A percentile compares a stretch with the other conserved stretches of the same genome.
Conservation (phyloP, 805 yeast species). For the Lachancea thermotolerans region DNA sequence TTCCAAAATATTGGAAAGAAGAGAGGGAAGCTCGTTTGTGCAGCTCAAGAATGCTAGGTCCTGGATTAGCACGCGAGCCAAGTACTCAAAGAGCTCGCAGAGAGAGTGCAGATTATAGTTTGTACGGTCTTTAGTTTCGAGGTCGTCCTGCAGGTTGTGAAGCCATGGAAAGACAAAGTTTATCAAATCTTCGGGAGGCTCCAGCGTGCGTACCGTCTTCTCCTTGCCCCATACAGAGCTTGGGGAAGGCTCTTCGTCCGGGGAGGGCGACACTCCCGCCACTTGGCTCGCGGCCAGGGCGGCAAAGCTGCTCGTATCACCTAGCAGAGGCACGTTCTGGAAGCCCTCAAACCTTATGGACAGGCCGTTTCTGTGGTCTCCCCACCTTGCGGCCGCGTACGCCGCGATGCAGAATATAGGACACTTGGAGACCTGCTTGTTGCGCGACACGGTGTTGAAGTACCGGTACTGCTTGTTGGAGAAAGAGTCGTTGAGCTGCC, state of each 20-base stretch:
- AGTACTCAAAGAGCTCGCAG: slow-evolving; percentile 29
- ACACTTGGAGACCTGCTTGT: slow-evolving; percentile 27
- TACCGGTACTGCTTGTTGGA: slow-evolving; percentile 26
- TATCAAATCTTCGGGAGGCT: slow-evolving; percentile 21
- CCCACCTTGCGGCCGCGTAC: slow-evolving; percentile 18
- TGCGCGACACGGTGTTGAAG: slow-evolving; percentile 30
- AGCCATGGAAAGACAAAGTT: slow-evolving; percentile 30
- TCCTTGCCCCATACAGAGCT: slow-evolving; percentile 1
- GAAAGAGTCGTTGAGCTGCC: slow-evolving; percentile 26
- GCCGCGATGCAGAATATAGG: slow-evolving; percentile 30
- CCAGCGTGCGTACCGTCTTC: slow-evolving; percentile 10
- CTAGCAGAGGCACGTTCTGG: slow-evolving; percentile 19
- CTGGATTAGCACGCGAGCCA: slow-evolving; percentile 26
- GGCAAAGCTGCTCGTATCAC: slow-evolving; percentile 7
- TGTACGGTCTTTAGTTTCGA: slow-evolving; percentile 24
- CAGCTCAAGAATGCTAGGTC: slow-evolving; percentile 26
- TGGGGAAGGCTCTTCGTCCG: background rate
- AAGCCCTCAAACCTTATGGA: slow-evolving; percentile 15
- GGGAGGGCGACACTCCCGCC: slow-evolving; percentile 4
- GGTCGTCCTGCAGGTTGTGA: slow-evolving; percentile 22
- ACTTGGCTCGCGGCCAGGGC: slow-evolving; percentile 5
- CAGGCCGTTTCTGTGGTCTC: slow-evolving; percentile 2
- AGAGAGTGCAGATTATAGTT: slow-evolving; percentile 29
- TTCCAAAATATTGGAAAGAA: slow-evolving; percentile 24
- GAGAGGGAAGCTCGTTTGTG: slow-evolving; percentile 21